phyloP scores from a whole-genome alignment of 2,329 filamentous ascomycete genomes.

The Leptographium wingfieldii region DNA sequence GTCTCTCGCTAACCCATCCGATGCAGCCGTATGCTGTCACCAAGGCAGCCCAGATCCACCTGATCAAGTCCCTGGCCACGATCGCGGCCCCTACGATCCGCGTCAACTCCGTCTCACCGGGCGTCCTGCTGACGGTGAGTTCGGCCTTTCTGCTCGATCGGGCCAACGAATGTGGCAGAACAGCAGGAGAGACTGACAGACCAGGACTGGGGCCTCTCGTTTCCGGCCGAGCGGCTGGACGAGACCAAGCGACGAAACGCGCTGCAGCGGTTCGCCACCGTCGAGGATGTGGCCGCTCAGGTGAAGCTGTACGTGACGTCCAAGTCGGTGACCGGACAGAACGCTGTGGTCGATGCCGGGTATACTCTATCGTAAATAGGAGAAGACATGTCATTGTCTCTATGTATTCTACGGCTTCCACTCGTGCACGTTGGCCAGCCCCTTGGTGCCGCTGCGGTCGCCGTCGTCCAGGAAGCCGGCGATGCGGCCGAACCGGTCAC shows the following conservation, averaged over 20 bases:
- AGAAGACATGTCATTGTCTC: too few relatives aligned
- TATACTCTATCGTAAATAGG: slow-evolving; percentile 4
- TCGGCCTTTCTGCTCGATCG: background rate
- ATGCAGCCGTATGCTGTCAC: slow-evolving; percentile 58
- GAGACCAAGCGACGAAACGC: slow-evolving; percentile 39
- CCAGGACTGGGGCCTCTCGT: slow-evolving; percentile 47
- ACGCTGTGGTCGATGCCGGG: slow-evolving; percentile 11
- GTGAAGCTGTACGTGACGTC: slow-evolving; percentile 9
- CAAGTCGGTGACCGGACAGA: slow-evolving; percentile 11
- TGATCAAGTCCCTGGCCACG: slow-evolving; percentile 39
- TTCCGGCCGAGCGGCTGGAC: slow-evolving; percentile 46
- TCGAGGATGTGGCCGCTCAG: slow-evolving; percentile 23
- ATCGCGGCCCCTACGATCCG: slow-evolving; percentile 41
- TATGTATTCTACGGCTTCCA: background rate
- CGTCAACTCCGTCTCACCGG: slow-evolving; percentile 47
- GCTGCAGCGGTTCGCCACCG: slow-evolving; percentile 45
- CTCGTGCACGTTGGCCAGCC: slow-evolving; percentile 7
- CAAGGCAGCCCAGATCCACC: slow-evolving; percentile 58
- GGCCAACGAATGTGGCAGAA: background rate
- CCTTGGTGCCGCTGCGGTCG: slow-evolving; percentile 3
- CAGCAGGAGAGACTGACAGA: background rate
- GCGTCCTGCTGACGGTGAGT: slow-evolving; percentile 34
- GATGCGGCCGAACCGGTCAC: slow-evolving; percentile 8
- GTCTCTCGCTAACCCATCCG: background rate
- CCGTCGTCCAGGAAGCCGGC: slow-evolving; percentile 10